Evolutionary conservation across 441 rosid species (phyloP).

Genomic region (Arabidopsis hybrid): DNA sequence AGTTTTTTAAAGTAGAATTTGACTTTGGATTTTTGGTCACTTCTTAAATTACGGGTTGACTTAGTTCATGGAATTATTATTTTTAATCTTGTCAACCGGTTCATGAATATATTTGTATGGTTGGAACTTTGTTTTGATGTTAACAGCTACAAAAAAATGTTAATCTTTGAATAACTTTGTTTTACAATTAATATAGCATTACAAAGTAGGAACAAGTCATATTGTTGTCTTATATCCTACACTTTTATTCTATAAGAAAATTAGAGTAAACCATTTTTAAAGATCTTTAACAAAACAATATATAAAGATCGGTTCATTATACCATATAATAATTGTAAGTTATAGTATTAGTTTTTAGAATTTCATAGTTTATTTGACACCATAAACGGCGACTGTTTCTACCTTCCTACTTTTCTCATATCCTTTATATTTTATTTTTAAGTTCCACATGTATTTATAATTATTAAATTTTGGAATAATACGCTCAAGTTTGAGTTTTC

Average conservation of each 20-base stretch:
- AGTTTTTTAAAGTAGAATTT: conserved; percentile 26
- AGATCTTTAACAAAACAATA: too few species aligned
- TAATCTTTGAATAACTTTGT: neutral
- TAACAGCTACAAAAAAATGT: conserved; percentile 25
- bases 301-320: conserved; percentile 18
- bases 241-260: conserved; percentile 12
- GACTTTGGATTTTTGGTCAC: conserved; percentile 39
- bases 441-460: neutral
- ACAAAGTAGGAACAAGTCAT: conserved; percentile 29
- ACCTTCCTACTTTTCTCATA: conserved; percentile 4
- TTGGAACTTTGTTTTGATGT: conserved; percentile 24
- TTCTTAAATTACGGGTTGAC: conserved; percentile 35
- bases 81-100: conserved; percentile 27
- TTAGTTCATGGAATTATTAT: conserved; percentile 13
- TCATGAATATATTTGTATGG: conserved; percentile 9
- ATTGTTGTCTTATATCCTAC: neutral
- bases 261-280: too few species aligned
- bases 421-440: neutral
- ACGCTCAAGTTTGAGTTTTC: neutral
- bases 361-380: conserved; percentile 4
- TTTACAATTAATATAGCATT: conserved; percentile 13
- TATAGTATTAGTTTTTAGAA: neutral
- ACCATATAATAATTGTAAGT: conserved; percentile 22
- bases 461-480: neutral
- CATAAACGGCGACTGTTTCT: conserved; percentile 26